These are phyloP conservation scores for Inga leiocalycina DNA, from an alignment of 306 rosid species.

Conservation along the genomic window DNA sequence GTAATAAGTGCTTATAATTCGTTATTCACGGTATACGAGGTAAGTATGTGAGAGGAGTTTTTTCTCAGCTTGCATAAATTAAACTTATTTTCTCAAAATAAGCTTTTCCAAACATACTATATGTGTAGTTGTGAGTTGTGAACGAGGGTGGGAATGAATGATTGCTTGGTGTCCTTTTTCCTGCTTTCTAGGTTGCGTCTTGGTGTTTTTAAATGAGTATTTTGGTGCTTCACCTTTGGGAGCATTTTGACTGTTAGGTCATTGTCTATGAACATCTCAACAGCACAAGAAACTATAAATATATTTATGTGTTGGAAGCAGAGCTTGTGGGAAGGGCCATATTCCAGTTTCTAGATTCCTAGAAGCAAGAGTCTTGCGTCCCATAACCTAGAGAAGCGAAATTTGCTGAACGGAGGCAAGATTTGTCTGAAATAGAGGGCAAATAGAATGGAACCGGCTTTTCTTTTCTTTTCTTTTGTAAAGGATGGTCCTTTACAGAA, in stretches of 20 bases:
- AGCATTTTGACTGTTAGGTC: slow-evolving; percentile 59
- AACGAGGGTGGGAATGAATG: neutral
- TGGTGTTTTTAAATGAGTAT: slow-evolving; percentile 40
- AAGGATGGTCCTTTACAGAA: too few relatives aligned
- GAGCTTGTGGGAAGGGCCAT: neutral
- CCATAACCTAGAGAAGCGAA: neutral
- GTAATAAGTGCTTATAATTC: too few relatives aligned
- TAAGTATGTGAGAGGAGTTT: too few relatives aligned
- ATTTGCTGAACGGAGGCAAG: neutral
- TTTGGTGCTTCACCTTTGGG: slow-evolving; percentile 57
- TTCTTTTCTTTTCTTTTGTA: too few relatives aligned
- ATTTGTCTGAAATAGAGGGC: neutral
- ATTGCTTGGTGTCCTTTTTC: slow-evolving; percentile 21
- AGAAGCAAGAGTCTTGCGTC: neutral
- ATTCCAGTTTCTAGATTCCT: neutral
- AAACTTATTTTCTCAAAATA: too few relatives aligned
- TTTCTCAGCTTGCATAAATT: too few relatives aligned
- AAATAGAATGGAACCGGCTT: too few relatives aligned
- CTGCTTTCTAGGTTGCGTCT: slow-evolving; percentile 32
- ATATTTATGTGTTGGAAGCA: neutral
- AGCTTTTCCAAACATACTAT: too few relatives aligned
- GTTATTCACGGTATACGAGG: too few relatives aligned
- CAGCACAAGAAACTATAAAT: neutral
- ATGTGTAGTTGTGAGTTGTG: too few relatives aligned
- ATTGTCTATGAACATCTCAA: slow-evolving; percentile 44